Evolutionary conservation across 805 yeast genomes (phyloP).

Genomic region (Saturnispora besseyi): DNA sequence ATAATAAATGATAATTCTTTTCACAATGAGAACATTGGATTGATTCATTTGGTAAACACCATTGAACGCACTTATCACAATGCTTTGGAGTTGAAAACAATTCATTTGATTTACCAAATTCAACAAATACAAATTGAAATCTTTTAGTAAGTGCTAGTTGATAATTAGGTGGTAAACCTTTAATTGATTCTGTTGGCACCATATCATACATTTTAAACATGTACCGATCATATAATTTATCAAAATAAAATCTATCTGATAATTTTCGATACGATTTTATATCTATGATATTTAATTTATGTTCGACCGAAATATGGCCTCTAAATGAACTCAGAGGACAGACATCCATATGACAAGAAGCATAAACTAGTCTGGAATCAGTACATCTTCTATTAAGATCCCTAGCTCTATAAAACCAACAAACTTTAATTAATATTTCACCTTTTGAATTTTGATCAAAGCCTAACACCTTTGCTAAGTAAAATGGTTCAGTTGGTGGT

Average conservation of each 20-base stretch:
- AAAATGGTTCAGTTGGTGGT: constrained; percentile 92
- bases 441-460: constrained; percentile 45
- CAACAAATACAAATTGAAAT: constrained; percentile 68
- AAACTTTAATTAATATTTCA: constrained; percentile 36
- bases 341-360: constrained; percentile 77
- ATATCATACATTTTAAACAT: constrained; percentile 78
- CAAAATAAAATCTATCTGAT: constrained; percentile 77
- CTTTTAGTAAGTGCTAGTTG: constrained; percentile 55
- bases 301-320: constrained; percentile 66
- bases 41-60: constrained; percentile 72
- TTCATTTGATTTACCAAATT: constrained; percentile 54
- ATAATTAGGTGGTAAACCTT: constrained; percentile 51
- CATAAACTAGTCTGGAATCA: constrained; percentile 71
- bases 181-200: constrained; percentile 50
- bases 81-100: constrained; percentile 54
- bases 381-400: constrained; percentile 61
- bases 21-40: constrained; percentile 75
- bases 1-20: constrained; percentile 64
- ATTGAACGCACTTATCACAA: constrained; percentile 72
- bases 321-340: constrained; percentile 71
- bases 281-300: constrained; percentile 55
- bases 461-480: constrained; percentile 76
- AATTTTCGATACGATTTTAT: constrained; percentile 43
- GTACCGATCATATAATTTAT: constrained; percentile 76
- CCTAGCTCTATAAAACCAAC: constrained; percentile 87